phyloP scores from a whole-genome alignment of 169 alveolate genomes.

The Sarcocystis neurona region DNA sequence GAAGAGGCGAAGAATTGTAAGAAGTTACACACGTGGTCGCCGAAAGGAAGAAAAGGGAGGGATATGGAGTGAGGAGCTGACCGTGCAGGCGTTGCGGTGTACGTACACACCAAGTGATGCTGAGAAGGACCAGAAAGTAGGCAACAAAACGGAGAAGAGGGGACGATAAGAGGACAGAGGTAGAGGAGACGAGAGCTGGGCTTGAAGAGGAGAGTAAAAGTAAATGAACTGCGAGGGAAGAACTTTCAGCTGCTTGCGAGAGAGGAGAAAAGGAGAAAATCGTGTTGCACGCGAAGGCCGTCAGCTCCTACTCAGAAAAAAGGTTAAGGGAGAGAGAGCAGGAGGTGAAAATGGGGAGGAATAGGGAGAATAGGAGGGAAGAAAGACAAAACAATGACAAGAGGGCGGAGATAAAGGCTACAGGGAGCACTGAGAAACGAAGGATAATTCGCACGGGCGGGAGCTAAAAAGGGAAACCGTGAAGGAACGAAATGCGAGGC shows the following conservation, averaged over 20 bases:
- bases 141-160: no score
- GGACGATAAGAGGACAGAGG: no score
- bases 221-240: no score
- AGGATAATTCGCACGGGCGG: background rate
- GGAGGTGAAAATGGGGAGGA: background rate
- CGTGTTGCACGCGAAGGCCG: no score
- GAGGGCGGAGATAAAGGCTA: background rate
- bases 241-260: background rate
- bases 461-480: background rate
- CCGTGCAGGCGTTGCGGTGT: no score
- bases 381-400: background rate
- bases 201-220: no score
- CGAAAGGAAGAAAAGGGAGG: no score
- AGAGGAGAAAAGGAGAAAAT: background rate
- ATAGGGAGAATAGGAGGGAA: background rate
- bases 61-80: no score
- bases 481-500: background rate
- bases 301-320: background rate
- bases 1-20: background rate
- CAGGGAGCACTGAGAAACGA: background rate
- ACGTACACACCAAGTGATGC: no score
- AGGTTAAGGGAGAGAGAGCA: background rate
- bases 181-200: no score
- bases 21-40: no score
- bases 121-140: no score